Percentiles rank a stretch among this genome's conserved stretches.
These are phyloP conservation scores for Takakia lepidozioides DNA, from an alignment of 225 moss, liverwort and hornwort species.

Conservation along the genomic window DNA sequence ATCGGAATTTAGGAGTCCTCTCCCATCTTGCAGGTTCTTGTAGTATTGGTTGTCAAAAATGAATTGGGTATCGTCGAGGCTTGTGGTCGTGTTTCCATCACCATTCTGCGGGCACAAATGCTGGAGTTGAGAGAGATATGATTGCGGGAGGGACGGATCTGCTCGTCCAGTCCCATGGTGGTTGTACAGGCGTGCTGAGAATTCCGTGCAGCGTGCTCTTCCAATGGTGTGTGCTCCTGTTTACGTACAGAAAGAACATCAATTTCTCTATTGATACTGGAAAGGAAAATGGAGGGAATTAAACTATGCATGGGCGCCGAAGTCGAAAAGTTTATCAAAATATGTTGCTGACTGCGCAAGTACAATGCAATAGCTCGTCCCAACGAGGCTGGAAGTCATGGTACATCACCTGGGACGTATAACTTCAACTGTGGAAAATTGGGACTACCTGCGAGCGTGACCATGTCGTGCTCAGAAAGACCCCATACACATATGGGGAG, in stretches of 20 bases:
- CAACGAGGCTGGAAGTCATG: too few species aligned
- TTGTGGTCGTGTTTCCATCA: slow-evolving; percentile 27
- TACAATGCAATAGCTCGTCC: too few species aligned
- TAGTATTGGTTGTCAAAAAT: slow-evolving; percentile 78
- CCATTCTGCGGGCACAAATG: slow-evolving; percentile 43
- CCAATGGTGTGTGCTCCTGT: slow-evolving; percentile 88
- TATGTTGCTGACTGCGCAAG: too few species aligned
- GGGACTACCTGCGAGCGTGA: slow-evolving; percentile 62
- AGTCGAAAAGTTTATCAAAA: too few species aligned
- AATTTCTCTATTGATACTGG: too few species aligned
- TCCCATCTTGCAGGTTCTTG: slow-evolving; percentile 32
- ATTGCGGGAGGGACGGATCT: slow-evolving; percentile 33
- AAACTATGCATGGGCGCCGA: too few species aligned
- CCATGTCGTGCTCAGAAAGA: slow-evolving; percentile 73
- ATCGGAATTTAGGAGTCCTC: slow-evolving; percentile 65
- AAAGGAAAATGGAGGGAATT: background rate
- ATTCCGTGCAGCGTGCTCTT: slow-evolving; percentile 61
- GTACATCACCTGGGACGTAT: too few species aligned
- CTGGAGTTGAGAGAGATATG: slow-evolving; percentile 42
- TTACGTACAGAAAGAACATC: background rate
- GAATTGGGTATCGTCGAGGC: slow-evolving; percentile 42
- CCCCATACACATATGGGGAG: slow-evolving; percentile 59
- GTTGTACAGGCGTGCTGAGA: slow-evolving; percentile 55
- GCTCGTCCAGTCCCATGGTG: slow-evolving; percentile 20
- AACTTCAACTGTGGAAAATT: too few species aligned